Base-by-base conservation (phyloP, 441 rosid species). In the Rhodomyrtus psidioides region DNA sequence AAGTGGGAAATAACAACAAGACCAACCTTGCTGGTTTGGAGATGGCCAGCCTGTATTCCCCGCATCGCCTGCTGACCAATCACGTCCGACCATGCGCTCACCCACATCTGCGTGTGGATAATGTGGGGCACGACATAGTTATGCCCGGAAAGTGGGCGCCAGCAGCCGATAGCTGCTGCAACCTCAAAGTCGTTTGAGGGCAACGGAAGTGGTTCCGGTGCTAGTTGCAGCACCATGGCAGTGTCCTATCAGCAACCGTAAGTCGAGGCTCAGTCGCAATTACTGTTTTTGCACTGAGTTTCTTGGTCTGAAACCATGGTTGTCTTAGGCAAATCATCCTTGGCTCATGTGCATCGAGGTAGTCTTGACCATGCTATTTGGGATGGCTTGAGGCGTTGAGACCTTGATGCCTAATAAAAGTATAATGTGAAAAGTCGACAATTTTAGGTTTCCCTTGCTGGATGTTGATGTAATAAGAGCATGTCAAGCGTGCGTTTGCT, bases 311-410 rank as follows among this genome's bases (percentile, higher is more conserved):
- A 60, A 82, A 58, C 89, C 86, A 83, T 87, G 96, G 93, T 92
- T 92, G 97, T 65, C 49, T 82, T 65, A 91, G 99, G 99, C 99
- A 95, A 95, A 75, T 95, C 99, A 95, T 95, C 93, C 97, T 96
- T 96, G 99, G 98, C 99, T 95, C 92, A 89, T 53, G 55, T 51
- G 83, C 86, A 49, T 86, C 76, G 70, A 88, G 93, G 94, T 81
- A 27, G n/a, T 34, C 79, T 65, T 34, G 79, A 34, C 49, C 79
- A 65, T 86, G 84, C 86, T 74, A 51, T 27, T 19, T 70, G 82
- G 88, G n/a, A 65, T 83, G 89, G 86, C 84, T 82, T 82, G 86
- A 81, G 91, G 62, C 85, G 84, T 75, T 83, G 6, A 86, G 75
- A 81, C 88, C 89, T 87, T 87, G 79, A 82, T 90, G 89, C 86